These are phyloP conservation scores for Chaetomiaceae sp. DNA, from an alignment of 2,329 filamentous ascomycete genomes.

Conservation along the genomic window DNA sequence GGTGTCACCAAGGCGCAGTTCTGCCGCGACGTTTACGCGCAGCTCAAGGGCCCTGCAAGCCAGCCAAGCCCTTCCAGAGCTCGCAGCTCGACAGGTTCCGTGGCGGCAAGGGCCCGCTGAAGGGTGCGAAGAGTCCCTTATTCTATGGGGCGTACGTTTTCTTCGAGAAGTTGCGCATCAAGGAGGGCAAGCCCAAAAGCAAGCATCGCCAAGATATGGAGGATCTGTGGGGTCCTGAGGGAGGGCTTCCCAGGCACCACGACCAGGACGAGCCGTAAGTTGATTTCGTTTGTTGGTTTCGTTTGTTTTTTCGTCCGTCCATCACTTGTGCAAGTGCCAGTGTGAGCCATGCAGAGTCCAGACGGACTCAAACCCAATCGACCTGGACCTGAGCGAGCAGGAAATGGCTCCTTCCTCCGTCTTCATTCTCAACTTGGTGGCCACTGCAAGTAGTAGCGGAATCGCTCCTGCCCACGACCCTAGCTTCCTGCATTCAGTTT, in stretches of 20 bases:
- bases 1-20: conserved; percentile 49
- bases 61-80: conserved; percentile 29
- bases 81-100: conserved; percentile 47
- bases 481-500: background rate
- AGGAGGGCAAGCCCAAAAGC: conserved; percentile 47
- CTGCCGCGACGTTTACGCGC: conserved; percentile 38
- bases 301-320: no score
- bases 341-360: no score
- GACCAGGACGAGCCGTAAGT: conserved; percentile 9
- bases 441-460: no score
- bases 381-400: no score
- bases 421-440: no score
- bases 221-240: conserved; percentile 13
- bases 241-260: conserved; percentile 11
- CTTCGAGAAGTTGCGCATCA: conserved; percentile 55
- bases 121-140: conserved; percentile 42
- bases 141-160: conserved; percentile 55
- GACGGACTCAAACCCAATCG: no score
- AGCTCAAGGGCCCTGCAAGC: conserved; percentile 32
- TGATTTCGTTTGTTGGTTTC: background rate
- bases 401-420: no score
- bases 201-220: conserved; percentile 26
- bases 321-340: no score
- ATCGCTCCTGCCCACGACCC: no score
- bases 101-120: conserved; percentile 41